Percentiles rank a stretch among this genome's conserved stretches.
These are phyloP conservation scores for Podospora didyma DNA, from an alignment of 495 filamentous ascomycete species.

Conservation along the genomic window DNA sequence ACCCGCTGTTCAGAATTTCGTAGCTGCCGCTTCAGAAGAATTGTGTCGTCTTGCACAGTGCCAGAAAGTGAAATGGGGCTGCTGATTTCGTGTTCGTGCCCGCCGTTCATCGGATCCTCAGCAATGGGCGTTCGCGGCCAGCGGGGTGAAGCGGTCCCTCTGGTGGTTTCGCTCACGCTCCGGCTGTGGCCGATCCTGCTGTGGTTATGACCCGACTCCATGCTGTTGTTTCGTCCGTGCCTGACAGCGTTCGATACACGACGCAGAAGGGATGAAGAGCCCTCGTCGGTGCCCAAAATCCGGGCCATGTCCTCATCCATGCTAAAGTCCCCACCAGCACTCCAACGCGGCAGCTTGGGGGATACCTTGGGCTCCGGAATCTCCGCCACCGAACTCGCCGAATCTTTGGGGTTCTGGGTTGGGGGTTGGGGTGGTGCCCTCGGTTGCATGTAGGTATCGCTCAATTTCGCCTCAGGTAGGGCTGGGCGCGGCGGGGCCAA, in stretches of 20 bases:
- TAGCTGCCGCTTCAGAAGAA: constrained; percentile 71
- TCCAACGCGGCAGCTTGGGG: constrained; percentile 71
- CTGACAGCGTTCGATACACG: constrained; percentile 89
- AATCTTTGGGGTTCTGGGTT: constrained; percentile 50
- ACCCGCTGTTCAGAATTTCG: constrained; percentile 75
- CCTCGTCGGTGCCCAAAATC: constrained; percentile 68
- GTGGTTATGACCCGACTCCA: constrained; percentile 40
- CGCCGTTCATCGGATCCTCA: constrained; percentile 51
- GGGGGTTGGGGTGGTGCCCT: constrained; percentile 60
- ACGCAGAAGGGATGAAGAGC: constrained; percentile 70
- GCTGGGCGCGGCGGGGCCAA: constrained; percentile 20
- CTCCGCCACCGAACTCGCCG: constrained; percentile 46
- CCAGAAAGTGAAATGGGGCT: constrained; percentile 65
- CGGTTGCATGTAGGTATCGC: constrained; percentile 59
- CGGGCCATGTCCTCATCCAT: constrained; percentile 90
- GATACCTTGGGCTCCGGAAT: constrained; percentile 54
- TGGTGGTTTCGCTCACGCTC: constrained; percentile 55
- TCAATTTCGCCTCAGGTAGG: constrained; percentile 40
- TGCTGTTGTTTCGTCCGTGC: constrained; percentile 86
- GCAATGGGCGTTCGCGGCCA: constrained; percentile 73
- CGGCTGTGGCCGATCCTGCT: constrained; percentile 42
- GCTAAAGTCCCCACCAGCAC: constrained; percentile 69
- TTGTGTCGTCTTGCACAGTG: constrained; percentile 59
- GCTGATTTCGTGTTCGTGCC: constrained; percentile 57
- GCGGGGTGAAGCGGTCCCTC: constrained; percentile 50